Evolutionary conservation across 805 yeast genomes (phyloP).

Genomic region (Candida qinlingensis): DNA sequence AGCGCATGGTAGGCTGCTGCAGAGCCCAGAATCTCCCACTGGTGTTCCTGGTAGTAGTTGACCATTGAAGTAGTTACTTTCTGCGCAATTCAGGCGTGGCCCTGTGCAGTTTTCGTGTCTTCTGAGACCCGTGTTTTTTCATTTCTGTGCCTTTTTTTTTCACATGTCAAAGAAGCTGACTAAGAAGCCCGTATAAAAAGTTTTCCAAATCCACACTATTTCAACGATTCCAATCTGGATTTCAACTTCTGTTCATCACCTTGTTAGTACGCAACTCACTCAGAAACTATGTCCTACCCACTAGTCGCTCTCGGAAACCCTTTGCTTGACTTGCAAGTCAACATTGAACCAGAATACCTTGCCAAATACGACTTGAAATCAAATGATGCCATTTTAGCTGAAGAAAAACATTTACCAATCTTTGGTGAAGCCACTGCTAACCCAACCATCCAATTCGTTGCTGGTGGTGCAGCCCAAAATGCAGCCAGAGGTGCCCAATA

Average conservation of each 20-base stretch:
- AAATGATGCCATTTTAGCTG: conserved; percentile 87
- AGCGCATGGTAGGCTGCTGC: conserved; percentile 54
- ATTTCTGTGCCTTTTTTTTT: not conserved
- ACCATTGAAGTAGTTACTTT: not conserved
- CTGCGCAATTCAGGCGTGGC: not conserved
- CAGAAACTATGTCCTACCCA: conserved; percentile 47
- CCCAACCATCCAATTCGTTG: conserved; percentile 64
- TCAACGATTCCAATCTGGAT: no score
- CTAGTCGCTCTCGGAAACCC: conserved; percentile 92
- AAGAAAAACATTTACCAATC: conserved; percentile 80
- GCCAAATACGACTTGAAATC: conserved; percentile 79
- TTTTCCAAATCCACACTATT: not conserved
- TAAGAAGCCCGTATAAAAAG: not conserved
- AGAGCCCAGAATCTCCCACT: conserved; percentile 69
- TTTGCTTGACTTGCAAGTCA: conserved; percentile 79
- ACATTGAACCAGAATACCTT: conserved; percentile 62
- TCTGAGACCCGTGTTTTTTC: not conserved
- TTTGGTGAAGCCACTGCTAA: conserved; percentile 68
- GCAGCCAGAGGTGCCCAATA: conserved; percentile 98
- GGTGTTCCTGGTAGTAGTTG: conserved; percentile 42
- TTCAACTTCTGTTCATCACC: no score
- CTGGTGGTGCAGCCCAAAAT: conserved; percentile 99
- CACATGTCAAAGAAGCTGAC: conserved; percentile 1
- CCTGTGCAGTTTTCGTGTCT: conserved; percentile 12
- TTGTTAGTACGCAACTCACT: not conserved